Conservation (phyloP, 805 yeast species). For the Yarrowia sp. region DNA sequence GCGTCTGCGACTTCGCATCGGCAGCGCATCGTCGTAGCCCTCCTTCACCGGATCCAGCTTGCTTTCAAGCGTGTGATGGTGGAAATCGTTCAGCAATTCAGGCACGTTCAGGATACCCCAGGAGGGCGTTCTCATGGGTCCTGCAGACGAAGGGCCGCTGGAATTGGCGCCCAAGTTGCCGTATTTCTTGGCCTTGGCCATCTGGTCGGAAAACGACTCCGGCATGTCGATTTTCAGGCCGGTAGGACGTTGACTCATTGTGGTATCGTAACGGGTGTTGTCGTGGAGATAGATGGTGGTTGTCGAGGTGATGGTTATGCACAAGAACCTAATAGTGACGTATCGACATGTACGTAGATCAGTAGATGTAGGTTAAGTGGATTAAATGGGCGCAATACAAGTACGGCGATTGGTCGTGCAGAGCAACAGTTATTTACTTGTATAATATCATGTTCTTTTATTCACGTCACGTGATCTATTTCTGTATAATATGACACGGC, state of each 20-base stretch:
- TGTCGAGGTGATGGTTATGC: conserved; percentile 33
- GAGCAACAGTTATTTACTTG: too few species aligned
- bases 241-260: conserved; percentile 25
- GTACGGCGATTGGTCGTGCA: too few species aligned
- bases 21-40: conserved; percentile 26
- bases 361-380: too few species aligned
- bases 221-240: conserved; percentile 34
- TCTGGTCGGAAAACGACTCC: conserved; percentile 36
- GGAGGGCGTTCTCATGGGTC: conserved; percentile 30
- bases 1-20: conserved; percentile 24
- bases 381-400: too few species aligned
- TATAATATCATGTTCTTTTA: too few species aligned
- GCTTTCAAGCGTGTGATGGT: conserved; percentile 34
- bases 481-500: too few species aligned
- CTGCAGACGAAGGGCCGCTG: conserved; percentile 14
- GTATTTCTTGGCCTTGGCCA: conserved; percentile 24
- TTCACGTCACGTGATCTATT: too few species aligned
- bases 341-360: too few species aligned
- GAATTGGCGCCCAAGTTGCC: conserved; percentile 24
- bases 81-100: conserved; percentile 33
- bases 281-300: not conserved
- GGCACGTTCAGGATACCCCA: conserved; percentile 39
- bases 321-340: not conserved
- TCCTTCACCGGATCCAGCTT: conserved; percentile 32
- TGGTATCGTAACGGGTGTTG: not conserved